Evolutionary conservation across 108 stramenopile genomes (phyloP), one percentile per base, ranked within the genome.

Genomic region (Pseudonitzschia multiseries): DNA sequence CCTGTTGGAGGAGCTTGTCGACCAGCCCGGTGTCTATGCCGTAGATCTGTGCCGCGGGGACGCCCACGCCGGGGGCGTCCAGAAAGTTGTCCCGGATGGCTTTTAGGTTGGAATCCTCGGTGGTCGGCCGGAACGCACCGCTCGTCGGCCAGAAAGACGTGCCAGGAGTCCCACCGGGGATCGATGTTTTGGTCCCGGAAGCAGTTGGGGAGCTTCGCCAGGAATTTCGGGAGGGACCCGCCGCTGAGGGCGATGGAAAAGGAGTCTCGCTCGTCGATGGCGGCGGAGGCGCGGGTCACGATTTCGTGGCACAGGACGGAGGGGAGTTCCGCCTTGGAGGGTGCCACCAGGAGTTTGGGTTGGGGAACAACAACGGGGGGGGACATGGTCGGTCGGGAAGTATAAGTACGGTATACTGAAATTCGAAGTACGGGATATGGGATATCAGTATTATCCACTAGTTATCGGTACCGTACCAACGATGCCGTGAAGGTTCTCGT

Each of bases 121-220:
- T 95, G 56, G 26, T 85, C 69, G 12, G 71, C 65, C 0, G 86
- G 83, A 10, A 99, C 98, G 57, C 92, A 96, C 42, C 98, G 93
- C 76, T 99, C 98, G 81, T 99, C 98, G 24, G 97, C 96, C 73
- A 97, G 81, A 40, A 91, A 61, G 8, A 99, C 83, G 69, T 93
- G 95, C 92, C 94, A 97, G 54, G 82, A 77, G 12, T 81, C 77
- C 72, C 73, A 89, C 40, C 86, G 76, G 29, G 90, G 90, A 65
- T 87, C 84, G 33, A 67, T 48, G 10, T 57, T 24, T 22, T n/a
- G 20, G 12, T 70, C 26, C 18, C 8, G 0, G 75, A 92, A 92
- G 33, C 72, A 68, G 24, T 76, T 44, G 1, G 80, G 69, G 18
- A 95, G 48, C 1, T 50, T 21, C 27, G 83, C 61, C 22, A 94